Conservation (phyloP, 345 rosid species). For the Aegle marmelos region DNA sequence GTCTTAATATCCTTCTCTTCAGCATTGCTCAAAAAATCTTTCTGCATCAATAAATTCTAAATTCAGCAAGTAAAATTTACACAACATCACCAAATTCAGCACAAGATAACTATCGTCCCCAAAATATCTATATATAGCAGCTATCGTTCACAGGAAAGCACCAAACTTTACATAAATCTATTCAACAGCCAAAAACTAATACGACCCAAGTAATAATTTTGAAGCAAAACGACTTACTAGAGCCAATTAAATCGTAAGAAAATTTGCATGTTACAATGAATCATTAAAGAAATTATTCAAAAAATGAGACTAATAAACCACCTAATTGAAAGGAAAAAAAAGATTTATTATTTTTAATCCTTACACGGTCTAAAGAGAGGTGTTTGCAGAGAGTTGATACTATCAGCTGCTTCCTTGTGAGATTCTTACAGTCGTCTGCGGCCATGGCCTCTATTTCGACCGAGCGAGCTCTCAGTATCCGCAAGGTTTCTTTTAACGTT, state of each 20-base stretch:
- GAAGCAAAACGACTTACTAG: neutral
- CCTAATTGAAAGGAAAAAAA: neutral
- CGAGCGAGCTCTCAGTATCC: neutral
- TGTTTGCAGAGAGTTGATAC: conserved; percentile 56
- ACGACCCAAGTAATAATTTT: neutral
- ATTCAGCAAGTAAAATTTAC: neutral
- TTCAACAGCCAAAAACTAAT: neutral
- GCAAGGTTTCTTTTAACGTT: neutral
- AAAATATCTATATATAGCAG: neutral
- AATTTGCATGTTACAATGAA: neutral
- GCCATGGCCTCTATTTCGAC: conserved; percentile 11
- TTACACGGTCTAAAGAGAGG: conserved; percentile 54
- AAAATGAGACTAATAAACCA: neutral
- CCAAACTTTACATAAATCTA: neutral
- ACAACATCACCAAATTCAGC: neutral
- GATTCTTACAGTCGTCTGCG: conserved; percentile 14
- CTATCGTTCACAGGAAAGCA: neutral
- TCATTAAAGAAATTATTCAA: neutral
- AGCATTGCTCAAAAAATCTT: conserved; percentile 18
- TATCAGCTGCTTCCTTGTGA: conserved; percentile 41
- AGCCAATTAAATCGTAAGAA: neutral
- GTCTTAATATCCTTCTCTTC: conserved; percentile 48
- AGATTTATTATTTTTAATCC: conserved; percentile 6
- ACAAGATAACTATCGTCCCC: neutral
- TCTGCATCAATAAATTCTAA: conserved; percentile 35